Conservation (phyloP, 306 rosid genomes). For the Sicyos edulis region DNA sequence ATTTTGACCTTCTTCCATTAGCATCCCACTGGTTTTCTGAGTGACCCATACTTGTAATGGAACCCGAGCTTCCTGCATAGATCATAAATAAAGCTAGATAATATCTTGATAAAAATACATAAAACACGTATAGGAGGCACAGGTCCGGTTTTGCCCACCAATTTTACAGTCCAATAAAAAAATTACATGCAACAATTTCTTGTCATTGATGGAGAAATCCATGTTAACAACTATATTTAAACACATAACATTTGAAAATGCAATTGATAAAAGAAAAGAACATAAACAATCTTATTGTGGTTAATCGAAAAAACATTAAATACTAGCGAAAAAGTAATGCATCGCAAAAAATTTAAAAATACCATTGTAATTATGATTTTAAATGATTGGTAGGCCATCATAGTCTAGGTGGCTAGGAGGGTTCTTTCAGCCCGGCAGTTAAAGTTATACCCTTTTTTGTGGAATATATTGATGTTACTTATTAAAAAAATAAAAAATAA, state of each 20-base stretch:
- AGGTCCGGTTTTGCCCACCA: not conserved
- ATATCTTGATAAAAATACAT: not conserved
- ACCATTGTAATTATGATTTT: too few relatives aligned
- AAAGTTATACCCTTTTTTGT: too few relatives aligned
- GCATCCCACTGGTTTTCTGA: slow-evolving; percentile 71
- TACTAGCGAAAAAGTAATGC: not conserved
- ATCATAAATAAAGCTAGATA: slow-evolving; percentile 8
- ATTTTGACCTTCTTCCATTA: slow-evolving; percentile 55
- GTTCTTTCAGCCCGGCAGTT: too few relatives aligned
- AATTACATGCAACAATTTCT: not conserved
- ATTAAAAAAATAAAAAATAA: too few relatives aligned
- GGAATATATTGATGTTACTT: too few relatives aligned
- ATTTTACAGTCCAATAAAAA: not conserved
- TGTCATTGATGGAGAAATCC: not conserved
- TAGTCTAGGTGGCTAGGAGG: too few relatives aligned
- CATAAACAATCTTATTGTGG: not conserved
- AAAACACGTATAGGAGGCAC: not conserved
- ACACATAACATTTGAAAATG: slow-evolving; percentile 2
- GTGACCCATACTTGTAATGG: slow-evolving; percentile 88
- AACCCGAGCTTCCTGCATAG: slow-evolving; percentile 73
- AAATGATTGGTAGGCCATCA: too few relatives aligned
- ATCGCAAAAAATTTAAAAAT: not conserved
- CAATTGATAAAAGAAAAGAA: not conserved
- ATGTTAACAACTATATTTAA: not conserved
- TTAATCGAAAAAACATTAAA: not conserved